A percentile compares a stretch with the other conserved stretches of the same genome.
These are phyloP conservation scores for Penicillium maclennaniae DNA, from an alignment of 495 filamentous ascomycete genomes.

Conservation along the genomic window DNA sequence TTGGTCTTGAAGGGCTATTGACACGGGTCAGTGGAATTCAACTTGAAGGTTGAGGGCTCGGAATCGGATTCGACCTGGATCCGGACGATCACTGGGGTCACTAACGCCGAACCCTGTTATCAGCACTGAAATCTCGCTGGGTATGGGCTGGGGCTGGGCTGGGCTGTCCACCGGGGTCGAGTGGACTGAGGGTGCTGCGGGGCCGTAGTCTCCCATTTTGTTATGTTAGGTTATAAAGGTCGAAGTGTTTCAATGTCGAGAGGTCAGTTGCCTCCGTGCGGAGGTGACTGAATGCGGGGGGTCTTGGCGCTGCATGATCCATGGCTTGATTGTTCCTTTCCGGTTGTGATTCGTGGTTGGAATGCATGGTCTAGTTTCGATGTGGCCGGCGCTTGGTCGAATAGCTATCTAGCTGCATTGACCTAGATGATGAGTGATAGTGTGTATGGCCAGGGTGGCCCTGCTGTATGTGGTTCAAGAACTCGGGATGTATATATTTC, in stretches of 20 bases:
- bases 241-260: background rate
- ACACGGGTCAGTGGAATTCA: slow-evolving; percentile 5
- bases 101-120: slow-evolving; percentile 73
- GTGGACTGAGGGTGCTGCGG: slow-evolving; percentile 15
- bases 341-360: too few species aligned
- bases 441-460: background rate
- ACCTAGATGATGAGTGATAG: too few species aligned
- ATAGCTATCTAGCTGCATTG: background rate
- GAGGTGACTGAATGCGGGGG: background rate
- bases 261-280: background rate
- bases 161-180: slow-evolving; percentile 14
- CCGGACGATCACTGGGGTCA: slow-evolving; percentile 18
- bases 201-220: slow-evolving; percentile 42
- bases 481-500: background rate
- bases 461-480: background rate
- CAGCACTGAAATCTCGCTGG: slow-evolving; percentile 58
- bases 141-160: slow-evolving; percentile 10
- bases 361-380: background rate
- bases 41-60: background rate
- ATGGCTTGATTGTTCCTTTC: background rate
- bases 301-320: slow-evolving; percentile 2
- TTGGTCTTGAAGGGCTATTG: slow-evolving; percentile 63
- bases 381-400: background rate
- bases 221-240: background rate
- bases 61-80: slow-evolving; percentile 5